phyloP scores from a whole-genome alignment of 305 asterid species.

The Plantago coronopus region DNA sequence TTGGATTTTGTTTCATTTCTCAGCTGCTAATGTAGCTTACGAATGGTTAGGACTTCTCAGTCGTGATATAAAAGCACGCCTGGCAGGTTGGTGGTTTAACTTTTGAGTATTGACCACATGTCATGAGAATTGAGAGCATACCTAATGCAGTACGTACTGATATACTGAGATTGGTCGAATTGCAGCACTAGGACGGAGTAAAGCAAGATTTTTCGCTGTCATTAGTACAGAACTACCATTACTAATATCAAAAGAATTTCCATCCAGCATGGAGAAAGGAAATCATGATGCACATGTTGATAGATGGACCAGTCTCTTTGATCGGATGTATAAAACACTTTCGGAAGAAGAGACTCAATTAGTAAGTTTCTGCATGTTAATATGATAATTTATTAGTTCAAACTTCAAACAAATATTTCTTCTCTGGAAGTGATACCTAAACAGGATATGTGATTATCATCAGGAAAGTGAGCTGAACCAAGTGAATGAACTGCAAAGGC shows the following conservation, averaged over 20 bases:
- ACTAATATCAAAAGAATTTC: conserved; percentile 61
- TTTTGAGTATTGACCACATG: background rate
- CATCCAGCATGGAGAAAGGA: conserved; percentile 38
- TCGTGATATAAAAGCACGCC: conserved; percentile 77
- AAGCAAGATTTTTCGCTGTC: conserved; percentile 66
- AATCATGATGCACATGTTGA: conserved; percentile 48
- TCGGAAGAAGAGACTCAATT: conserved; percentile 75
- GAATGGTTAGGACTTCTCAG: conserved; percentile 95
- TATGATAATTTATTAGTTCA: background rate
- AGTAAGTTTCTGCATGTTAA: conserved; percentile 38
- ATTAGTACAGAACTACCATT: conserved; percentile 65
- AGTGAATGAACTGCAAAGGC: conserved; percentile 78
- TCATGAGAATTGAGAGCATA: no score
- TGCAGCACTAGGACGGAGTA: conserved; percentile 84
- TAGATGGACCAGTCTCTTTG: conserved; percentile 69
- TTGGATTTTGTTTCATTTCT: conserved; percentile 17
- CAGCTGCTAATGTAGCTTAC: conserved; percentile 93
- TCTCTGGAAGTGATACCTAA: conserved; percentile 2
- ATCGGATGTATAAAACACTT: conserved; percentile 66
- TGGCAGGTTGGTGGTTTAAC: background rate
- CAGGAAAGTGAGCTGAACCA: conserved; percentile 87
- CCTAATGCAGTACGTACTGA: conserved; percentile 5
- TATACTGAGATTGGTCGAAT: conserved; percentile 18
- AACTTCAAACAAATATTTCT: background rate
- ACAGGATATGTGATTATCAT: conserved; percentile 1